phyloP scores from a whole-genome alignment of 305 asterid genomes.

The Plantago coronopus region DNA sequence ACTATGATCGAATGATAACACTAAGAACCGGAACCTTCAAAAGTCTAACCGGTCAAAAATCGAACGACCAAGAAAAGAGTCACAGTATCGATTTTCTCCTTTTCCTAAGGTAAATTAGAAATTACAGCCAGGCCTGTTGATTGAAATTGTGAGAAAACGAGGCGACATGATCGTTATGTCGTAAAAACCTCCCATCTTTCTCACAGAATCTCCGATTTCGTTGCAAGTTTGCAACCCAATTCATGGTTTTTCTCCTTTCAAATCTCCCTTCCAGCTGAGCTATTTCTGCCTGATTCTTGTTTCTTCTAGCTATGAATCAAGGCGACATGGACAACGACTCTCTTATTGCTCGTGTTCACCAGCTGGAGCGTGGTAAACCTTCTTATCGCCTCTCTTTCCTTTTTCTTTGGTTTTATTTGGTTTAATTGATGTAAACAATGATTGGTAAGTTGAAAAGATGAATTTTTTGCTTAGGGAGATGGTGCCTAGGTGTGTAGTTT shows the following conservation, averaged over 20 bases:
- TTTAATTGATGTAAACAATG: conserved; percentile 4
- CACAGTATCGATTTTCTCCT: no score
- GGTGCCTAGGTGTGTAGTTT: no score
- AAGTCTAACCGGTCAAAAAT: no score
- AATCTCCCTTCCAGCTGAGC: conserved; percentile 2
- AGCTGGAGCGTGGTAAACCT: conserved; percentile 73
- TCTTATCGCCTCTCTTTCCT: conserved; percentile 7
- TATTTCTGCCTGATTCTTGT: conserved; percentile 6
- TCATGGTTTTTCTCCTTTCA: not conserved
- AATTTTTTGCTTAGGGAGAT: not conserved
- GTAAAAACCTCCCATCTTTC: not conserved
- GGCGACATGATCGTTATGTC: no score
- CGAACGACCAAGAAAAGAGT: no score
- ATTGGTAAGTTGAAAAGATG: conserved; percentile 1
- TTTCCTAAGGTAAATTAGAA: no score
- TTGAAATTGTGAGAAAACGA: no score
- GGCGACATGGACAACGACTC: conserved; percentile 32
- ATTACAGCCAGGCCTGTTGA: no score
- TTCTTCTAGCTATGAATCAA: conserved; percentile 58
- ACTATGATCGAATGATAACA: no score
- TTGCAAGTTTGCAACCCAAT: no score
- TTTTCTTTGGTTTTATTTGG: not conserved
- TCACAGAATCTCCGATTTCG: not conserved
- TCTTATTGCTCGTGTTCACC: conserved; percentile 59
- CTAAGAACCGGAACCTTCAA: no score